Percentiles rank a stretch among this genome's conserved stretches.
Conservation (phyloP, 495 filamentous ascomycete species). For the Pyrenula aspistea region DNA sequence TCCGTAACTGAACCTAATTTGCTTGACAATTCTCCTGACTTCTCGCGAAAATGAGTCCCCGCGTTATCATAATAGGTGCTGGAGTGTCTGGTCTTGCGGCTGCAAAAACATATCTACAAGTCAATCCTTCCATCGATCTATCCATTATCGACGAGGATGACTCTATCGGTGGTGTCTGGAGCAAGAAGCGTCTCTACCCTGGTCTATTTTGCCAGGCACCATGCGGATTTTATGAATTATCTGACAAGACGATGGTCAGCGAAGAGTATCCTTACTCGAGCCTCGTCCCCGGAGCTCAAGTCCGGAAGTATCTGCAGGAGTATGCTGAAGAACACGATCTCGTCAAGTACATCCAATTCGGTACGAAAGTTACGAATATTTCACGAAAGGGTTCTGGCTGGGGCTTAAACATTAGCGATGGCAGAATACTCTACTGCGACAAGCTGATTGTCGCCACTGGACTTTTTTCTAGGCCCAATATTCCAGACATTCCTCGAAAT, state of each 20-base stretch:
- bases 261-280: constrained; percentile 31
- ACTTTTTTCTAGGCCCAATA: constrained; percentile 42
- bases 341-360: constrained; percentile 36
- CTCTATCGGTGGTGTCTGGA: constrained; percentile 56
- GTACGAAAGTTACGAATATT: constrained; percentile 29
- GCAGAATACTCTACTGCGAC: constrained; percentile 23
- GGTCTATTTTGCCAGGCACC: constrained; percentile 23
- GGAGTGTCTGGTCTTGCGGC: constrained; percentile 31
- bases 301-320: constrained; percentile 47
- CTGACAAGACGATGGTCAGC: constrained; percentile 48
- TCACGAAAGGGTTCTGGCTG: background rate
- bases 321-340: constrained; percentile 49
- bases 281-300: constrained; percentile 51
- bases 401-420: background rate
- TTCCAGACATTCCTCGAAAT: constrained; percentile 22
- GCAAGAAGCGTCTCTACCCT: constrained; percentile 44
- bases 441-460: constrained; percentile 62
- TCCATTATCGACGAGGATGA: constrained; percentile 35
- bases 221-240: constrained; percentile 27
- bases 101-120: constrained; percentile 46
- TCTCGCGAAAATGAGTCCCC: background rate
- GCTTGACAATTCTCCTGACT: too few species aligned
- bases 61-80: background rate
- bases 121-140: constrained; percentile 21
- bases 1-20: too few species aligned